A percentile compares a stretch with the other conserved stretches of the same genome.
phyloP scores from a whole-genome alignment of 1,284 basidiomycete species.

The Ustilago curta region DNA sequence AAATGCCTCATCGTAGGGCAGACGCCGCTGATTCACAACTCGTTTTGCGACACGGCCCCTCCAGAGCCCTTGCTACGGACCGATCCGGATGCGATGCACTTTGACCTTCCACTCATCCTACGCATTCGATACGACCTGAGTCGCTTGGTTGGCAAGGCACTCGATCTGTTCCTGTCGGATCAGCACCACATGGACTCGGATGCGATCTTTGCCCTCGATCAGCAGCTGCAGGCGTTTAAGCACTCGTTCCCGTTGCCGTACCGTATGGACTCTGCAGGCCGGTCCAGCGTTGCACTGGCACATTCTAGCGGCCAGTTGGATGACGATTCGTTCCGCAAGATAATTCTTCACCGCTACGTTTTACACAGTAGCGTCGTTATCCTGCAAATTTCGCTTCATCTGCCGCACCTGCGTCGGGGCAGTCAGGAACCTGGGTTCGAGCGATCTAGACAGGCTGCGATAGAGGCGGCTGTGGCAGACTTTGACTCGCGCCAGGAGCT shows the following conservation, averaged over 20 bases:
- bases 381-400: slow-evolving; percentile 23
- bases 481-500: slow-evolving; percentile 8
- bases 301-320: background rate
- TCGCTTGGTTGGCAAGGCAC: slow-evolving; percentile 9
- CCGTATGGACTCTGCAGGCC: background rate
- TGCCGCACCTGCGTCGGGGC: slow-evolving; percentile 28
- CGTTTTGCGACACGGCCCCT: slow-evolving; percentile 17
- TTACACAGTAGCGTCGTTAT: slow-evolving; percentile 18
- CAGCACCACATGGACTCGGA: slow-evolving; percentile 14
- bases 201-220: slow-evolving; percentile 9
- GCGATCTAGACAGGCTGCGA: slow-evolving; percentile 13
- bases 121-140: slow-evolving; percentile 17
- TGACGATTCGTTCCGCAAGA: slow-evolving; percentile 10
- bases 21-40: slow-evolving; percentile 24
- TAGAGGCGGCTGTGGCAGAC: slow-evolving; percentile 19
- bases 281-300: background rate
- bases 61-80: background rate
- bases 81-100: background rate
- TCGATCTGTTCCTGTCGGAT: slow-evolving; percentile 21
- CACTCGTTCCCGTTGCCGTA: slow-evolving; percentile 5
- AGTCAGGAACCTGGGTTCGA: slow-evolving; percentile 15
- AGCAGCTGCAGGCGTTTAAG: slow-evolving; percentile 10
- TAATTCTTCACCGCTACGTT: slow-evolving; percentile 23
- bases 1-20: slow-evolving; percentile 26
- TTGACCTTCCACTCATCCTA: slow-evolving; percentile 8